Conservation (phyloP, 208 protist species). For the Tritrichomonas musculus region DNA sequence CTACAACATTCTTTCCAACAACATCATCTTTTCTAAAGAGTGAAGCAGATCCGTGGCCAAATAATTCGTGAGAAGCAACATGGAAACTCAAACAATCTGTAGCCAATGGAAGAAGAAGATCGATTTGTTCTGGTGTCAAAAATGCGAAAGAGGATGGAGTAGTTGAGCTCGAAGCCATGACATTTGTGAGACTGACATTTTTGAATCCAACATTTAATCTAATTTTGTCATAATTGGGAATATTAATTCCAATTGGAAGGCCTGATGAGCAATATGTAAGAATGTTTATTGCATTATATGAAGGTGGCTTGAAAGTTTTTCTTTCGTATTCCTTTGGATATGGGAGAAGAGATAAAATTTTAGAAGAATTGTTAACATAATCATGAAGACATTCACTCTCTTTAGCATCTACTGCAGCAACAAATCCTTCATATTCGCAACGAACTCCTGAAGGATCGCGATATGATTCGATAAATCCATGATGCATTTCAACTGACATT, state of each 20-base stretch:
- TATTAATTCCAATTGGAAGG: slow-evolving; percentile 50
- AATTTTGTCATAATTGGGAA: slow-evolving; percentile 51
- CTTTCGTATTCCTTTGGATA: slow-evolving; percentile 38
- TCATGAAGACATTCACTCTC: slow-evolving; percentile 1
- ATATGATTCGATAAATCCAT: slow-evolving; percentile 52
- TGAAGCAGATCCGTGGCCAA: slow-evolving; percentile 47
- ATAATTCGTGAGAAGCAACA: slow-evolving; percentile 48
- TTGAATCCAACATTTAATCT: slow-evolving; percentile 44
- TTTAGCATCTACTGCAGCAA: slow-evolving; percentile 42
- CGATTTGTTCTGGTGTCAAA: neutral
- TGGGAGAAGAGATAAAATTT: slow-evolving; percentile 35
- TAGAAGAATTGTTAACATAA: slow-evolving; percentile 22
- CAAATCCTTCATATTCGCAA: slow-evolving; percentile 48
- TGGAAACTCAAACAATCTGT: slow-evolving; percentile 22
- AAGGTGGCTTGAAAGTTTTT: slow-evolving; percentile 41
- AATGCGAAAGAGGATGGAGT: neutral
- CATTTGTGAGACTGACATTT: slow-evolving; percentile 48
- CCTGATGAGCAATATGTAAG: slow-evolving; percentile 40
- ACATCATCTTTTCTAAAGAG: slow-evolving; percentile 37
- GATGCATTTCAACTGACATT: slow-evolving; percentile 44
- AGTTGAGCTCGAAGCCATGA: neutral
- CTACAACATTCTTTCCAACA: neutral
- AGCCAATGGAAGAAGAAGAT: neutral
- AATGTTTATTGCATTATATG: slow-evolving; percentile 46
- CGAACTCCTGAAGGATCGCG: slow-evolving; percentile 46